phyloP scores from a whole-genome alignment of 495 filamentous ascomycete species.

The Peziza echinospora region DNA sequence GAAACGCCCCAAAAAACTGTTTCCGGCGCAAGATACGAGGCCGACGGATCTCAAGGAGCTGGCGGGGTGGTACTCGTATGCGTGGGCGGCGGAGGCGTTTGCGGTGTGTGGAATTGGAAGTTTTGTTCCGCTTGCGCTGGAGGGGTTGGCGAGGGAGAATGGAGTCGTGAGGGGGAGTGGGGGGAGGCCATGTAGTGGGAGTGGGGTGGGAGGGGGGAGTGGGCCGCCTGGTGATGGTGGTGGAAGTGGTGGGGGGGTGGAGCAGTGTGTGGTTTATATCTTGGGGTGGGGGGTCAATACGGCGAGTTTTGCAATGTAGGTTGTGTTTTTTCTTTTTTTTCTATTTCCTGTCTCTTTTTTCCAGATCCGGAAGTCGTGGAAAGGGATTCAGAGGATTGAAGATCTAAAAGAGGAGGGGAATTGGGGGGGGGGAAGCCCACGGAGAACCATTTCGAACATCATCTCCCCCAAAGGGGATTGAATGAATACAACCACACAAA shows the following conservation, averaged over 20 bases:
- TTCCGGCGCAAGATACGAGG: slow-evolving; percentile 68
- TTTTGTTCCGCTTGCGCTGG: slow-evolving; percentile 90
- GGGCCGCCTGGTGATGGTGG: slow-evolving; percentile 12
- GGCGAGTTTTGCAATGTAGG: slow-evolving; percentile 74
- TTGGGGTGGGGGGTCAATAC: slow-evolving; percentile 79
- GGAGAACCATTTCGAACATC: too few relatives aligned
- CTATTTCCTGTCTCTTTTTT: too few relatives aligned
- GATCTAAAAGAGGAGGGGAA: too few relatives aligned
- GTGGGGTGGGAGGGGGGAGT: slow-evolving; percentile 4
- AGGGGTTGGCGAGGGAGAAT: slow-evolving; percentile 77
- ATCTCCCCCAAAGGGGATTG: too few relatives aligned
- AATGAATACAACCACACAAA: too few relatives aligned
- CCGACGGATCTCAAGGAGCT: slow-evolving; percentile 74
- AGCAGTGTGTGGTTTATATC: slow-evolving; percentile 65
- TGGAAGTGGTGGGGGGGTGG: slow-evolving; percentile 20
- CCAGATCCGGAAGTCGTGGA: too few relatives aligned
- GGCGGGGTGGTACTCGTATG: slow-evolving; percentile 86
- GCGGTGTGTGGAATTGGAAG: slow-evolving; percentile 84
- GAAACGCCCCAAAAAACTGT: slow-evolving; percentile 29
- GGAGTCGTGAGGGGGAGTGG: slow-evolving; percentile 63
- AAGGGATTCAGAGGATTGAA: too few relatives aligned
- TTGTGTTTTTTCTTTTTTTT: too few relatives aligned
- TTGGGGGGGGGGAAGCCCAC: background rate
- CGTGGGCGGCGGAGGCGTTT: slow-evolving; percentile 93
- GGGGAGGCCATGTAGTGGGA: slow-evolving; percentile 11